Base-by-base conservation (phyloP, 2,329 filamentous ascomycete genomes). In the Cercospora beticola region DNA sequence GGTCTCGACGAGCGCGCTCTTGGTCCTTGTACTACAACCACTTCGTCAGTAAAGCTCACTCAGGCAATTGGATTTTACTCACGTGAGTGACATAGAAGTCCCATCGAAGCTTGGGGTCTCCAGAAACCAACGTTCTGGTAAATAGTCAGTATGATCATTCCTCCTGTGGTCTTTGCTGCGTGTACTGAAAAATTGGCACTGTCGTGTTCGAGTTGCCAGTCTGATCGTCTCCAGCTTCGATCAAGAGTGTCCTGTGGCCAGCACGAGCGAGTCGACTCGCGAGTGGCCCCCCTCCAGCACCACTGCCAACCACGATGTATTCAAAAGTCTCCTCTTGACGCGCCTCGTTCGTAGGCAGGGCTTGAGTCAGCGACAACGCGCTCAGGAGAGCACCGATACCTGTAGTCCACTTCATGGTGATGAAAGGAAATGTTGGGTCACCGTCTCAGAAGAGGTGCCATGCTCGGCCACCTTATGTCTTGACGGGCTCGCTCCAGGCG, bases 261-360 rank as follows among this genome's bases (percentile, higher is more conserved):
- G 85, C 84, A 61, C 85, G 79, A 23, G 88, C 87, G 28, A 90
- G 83, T 49, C 87, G 83, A 28, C 86, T 84, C 12, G 87, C 86
- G 7, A 89, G 77, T 4, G 87, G 86, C 10, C 84, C 86, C 60
- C 87, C 87, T 18, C 87, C 87, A 7, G 86, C 82, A 3, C 87
- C 87, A 9, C 86, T 87, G 16, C 88, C 87, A 46, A 89, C 86
- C 10, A 90, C 83, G 30, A 90, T 81, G 78, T 88, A 90, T 69
- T 90, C 88, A 74, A 90, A 90, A 46, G 52, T 68, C 71, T 58
- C 68, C 56, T 43, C 28, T 36, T 66, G 40, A 16, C 58, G 28
- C 8, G 59, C 58, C 21, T 49, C 46, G n/a, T 59, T 59, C 56
- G 56, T 21, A 8, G 56, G 56, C 28, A 59, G 56, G 16, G 56